These are phyloP conservation scores for Blastomyces emzantsi DNA, from an alignment of 2,329 filamentous ascomycete species.

Conservation along the genomic window DNA sequence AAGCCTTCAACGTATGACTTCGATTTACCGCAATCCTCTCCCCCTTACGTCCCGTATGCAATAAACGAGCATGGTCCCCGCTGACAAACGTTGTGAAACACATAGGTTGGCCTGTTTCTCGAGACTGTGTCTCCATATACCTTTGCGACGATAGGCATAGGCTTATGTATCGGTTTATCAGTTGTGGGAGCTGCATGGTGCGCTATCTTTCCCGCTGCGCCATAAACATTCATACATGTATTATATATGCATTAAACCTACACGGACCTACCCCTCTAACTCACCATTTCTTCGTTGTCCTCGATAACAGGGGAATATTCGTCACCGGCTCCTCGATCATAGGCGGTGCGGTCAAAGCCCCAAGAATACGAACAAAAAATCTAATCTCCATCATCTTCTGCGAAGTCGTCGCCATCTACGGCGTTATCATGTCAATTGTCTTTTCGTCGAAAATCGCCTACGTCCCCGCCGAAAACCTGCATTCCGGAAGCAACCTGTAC, in stretches of 20 bases:
- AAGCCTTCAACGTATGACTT: constrained; percentile 76
- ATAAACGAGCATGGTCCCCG: background rate
- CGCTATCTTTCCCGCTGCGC: constrained; percentile 11
- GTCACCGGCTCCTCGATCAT: constrained; percentile 97
- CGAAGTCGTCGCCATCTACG: constrained; percentile 99
- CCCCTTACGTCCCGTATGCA: background rate
- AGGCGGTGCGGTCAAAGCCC: constrained; percentile 91
- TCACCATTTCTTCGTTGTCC: constrained; percentile 21
- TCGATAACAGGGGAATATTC: constrained; percentile 71
- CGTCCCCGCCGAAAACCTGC: constrained; percentile 55
- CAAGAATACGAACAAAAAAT: constrained; percentile 98
- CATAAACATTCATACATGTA: background rate
- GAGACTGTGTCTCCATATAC: constrained; percentile 89
- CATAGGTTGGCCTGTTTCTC: constrained; percentile 80
- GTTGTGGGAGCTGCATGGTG: constrained; percentile 97
- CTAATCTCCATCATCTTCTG: constrained; percentile 99
- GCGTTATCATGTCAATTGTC: constrained; percentile 99
- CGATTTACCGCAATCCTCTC: constrained; percentile 7
- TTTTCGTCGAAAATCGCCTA: constrained; percentile 80
- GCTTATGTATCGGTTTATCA: constrained; percentile 88
- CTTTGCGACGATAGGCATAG: constrained; percentile 86
- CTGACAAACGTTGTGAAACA: constrained; percentile 22
- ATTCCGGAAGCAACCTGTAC: constrained; percentile 75
- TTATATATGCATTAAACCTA: background rate
- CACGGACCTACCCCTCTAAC: constrained; percentile 6